Evolutionary conservation across 2,329 filamentous ascomycete genomes (phyloP).

Genomic region (Xylariaceae sp.): DNA sequence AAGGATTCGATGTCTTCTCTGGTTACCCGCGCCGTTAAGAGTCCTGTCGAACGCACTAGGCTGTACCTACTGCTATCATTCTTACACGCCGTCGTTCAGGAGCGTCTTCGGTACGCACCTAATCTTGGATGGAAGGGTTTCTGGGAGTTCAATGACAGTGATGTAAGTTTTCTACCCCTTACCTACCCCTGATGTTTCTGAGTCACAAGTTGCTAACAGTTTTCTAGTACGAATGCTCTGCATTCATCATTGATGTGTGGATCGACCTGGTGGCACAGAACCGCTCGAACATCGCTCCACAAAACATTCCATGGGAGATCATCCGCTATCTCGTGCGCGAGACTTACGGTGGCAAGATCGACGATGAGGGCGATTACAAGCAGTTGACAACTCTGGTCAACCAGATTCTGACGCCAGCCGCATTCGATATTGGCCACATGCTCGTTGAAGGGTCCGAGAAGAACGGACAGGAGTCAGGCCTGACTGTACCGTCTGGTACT

Average conservation of each 20-base stretch:
- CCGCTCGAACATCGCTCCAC: conserved; percentile 86
- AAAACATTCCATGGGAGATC: conserved; percentile 96
- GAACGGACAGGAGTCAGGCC: conserved; percentile 54
- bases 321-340: conserved; percentile 84
- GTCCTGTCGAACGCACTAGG: conserved; percentile 83
- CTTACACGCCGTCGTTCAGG: conserved; percentile 92
- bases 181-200: not conserved
- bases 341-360: conserved; percentile 97
- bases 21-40: conserved; percentile 67
- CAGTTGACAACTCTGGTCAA: conserved; percentile 69
- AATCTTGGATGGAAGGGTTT: conserved; percentile 96
- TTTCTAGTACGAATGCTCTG: conserved; percentile 85
- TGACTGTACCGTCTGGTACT: conserved; percentile 75
- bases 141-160: conserved; percentile 99
- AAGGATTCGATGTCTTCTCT: conserved; percentile 89
- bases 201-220: conserved; percentile 19
- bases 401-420: conserved; percentile 74
- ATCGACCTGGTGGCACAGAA: conserved; percentile 75
- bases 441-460: conserved; percentile 62
- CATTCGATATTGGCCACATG: conserved; percentile 89
- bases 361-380: conserved; percentile 78
- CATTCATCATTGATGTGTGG: conserved; percentile 94
- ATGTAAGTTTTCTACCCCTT: conserved; percentile 60
- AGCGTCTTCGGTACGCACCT: conserved; percentile 88
- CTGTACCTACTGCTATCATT: conserved; percentile 90